These are phyloP conservation scores for Saturnispora diversa DNA, from an alignment of 805 yeast genomes.

Conservation along the genomic window DNA sequence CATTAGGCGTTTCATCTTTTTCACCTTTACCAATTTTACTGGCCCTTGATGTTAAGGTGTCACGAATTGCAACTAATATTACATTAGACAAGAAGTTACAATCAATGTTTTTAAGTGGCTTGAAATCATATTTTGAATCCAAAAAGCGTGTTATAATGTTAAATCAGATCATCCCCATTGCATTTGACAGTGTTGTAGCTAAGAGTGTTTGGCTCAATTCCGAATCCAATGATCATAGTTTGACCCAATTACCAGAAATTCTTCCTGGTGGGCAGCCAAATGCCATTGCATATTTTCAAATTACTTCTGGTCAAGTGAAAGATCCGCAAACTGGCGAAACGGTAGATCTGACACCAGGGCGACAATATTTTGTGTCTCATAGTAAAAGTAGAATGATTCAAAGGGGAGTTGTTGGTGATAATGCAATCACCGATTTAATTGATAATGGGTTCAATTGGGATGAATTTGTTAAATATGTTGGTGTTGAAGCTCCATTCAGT, in stretches of 20 bases:
- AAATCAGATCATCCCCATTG: constrained; percentile 71
- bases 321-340: constrained; percentile 16
- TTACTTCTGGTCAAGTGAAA: constrained; percentile 43
- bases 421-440: constrained; percentile 23
- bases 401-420: constrained; percentile 45
- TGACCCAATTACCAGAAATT: constrained; percentile 26
- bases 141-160: constrained; percentile 48
- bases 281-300: constrained; percentile 77
- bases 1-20: background rate
- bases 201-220: constrained; percentile 14
- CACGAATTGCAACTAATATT: constrained; percentile 60
- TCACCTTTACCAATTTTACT: constrained; percentile 27
- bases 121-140: constrained; percentile 54
- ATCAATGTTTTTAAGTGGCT: constrained; percentile 48
- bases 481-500: background rate
- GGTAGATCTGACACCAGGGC: constrained; percentile 16
- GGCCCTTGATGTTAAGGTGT: constrained; percentile 58
- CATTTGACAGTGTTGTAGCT: constrained; percentile 63
- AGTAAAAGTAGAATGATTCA: constrained; percentile 60
- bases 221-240: constrained; percentile 4
- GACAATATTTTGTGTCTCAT: constrained; percentile 58
- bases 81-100: constrained; percentile 60
- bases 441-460: constrained; percentile 4
- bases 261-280: constrained; percentile 60
- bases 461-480: background rate